Evolutionary conservation across 495 filamentous ascomycete genomes (phyloP).

Genomic region (Penicillium fimorum): DNA sequence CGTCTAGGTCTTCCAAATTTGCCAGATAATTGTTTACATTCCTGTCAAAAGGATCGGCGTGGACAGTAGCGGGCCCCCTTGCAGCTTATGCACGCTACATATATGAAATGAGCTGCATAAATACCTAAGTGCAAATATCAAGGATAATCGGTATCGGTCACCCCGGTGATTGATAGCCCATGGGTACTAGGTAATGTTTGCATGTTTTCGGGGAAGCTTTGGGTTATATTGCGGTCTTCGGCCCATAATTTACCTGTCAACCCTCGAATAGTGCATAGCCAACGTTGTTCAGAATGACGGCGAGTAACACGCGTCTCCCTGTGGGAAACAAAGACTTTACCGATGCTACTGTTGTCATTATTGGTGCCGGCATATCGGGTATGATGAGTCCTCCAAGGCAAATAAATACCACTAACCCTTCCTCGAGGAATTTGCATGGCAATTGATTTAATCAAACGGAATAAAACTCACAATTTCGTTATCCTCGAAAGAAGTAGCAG

Average conservation of each 20-base stretch:
- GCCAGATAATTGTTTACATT: not conserved
- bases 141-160: slow-evolving; percentile 15
- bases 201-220: not conserved
- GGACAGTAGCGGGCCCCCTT: not conserved
- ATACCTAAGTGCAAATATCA: not conserved
- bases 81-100: not conserved
- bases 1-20: not conserved
- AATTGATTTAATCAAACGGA: slow-evolving; percentile 54
- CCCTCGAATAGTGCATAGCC: not conserved
- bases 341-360: slow-evolving; percentile 52
- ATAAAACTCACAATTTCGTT: slow-evolving; percentile 53
- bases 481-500: slow-evolving; percentile 54
- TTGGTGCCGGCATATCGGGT: slow-evolving; percentile 53
- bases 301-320: slow-evolving; percentile 19
- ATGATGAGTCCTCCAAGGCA: not conserved
- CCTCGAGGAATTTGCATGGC: slow-evolving; percentile 53
- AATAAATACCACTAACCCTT: not conserved
- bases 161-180: too few relatives aligned
- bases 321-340: slow-evolving; percentile 36
- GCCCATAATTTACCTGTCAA: not conserved
- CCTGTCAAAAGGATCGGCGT: not conserved
- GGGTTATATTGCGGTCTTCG: not conserved
- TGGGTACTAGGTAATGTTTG: not conserved
- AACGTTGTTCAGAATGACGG: slow-evolving; percentile 8
- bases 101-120: not conserved